phyloP scores from a whole-genome alignment of 2,329 filamentous ascomycete genomes.

The Diaporthe sp. region DNA sequence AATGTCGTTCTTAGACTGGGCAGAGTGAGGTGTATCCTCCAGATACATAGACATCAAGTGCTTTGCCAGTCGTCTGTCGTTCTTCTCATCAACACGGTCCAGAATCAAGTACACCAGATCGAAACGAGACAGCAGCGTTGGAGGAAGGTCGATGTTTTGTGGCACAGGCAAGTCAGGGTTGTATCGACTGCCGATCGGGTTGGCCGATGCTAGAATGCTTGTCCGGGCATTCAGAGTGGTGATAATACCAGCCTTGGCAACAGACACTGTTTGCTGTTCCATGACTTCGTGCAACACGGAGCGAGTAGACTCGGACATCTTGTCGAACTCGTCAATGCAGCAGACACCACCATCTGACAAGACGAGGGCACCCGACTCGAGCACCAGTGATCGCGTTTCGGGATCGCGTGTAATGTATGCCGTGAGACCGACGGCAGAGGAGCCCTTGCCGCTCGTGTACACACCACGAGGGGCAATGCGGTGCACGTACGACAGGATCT shows the following conservation, averaged over 20 bases:
- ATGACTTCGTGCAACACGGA: slow-evolving; percentile 90
- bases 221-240: slow-evolving; percentile 97
- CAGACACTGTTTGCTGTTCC: slow-evolving; percentile 89
- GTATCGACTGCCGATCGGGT: slow-evolving; percentile 98
- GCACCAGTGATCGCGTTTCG: slow-evolving; percentile 83
- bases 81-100: slow-evolving; percentile 91
- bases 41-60: slow-evolving; percentile 97
- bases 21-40: slow-evolving; percentile 93
- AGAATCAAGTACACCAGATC: slow-evolving; percentile 97
- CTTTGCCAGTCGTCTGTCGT: slow-evolving; percentile 88
- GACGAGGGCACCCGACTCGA: slow-evolving; percentile 85
- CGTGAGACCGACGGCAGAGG: slow-evolving; percentile 84
- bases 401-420: slow-evolving; percentile 86
- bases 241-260: slow-evolving; percentile 93
- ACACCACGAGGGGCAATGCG: slow-evolving; percentile 94
- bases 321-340: slow-evolving; percentile 89
- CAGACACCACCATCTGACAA: slow-evolving; percentile 86
- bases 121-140: slow-evolving; percentile 94
- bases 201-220: slow-evolving; percentile 95
- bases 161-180: slow-evolving; percentile 96
- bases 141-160: slow-evolving; percentile 97
- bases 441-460: slow-evolving; percentile 86
- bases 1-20: slow-evolving; percentile 80
- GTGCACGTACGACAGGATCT: slow-evolving; percentile 94
- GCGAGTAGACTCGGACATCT: slow-evolving; percentile 84